Evolutionary conservation across 352 stramenopile species (phyloP).

Genomic region (Saprolegnia diclina): DNA sequence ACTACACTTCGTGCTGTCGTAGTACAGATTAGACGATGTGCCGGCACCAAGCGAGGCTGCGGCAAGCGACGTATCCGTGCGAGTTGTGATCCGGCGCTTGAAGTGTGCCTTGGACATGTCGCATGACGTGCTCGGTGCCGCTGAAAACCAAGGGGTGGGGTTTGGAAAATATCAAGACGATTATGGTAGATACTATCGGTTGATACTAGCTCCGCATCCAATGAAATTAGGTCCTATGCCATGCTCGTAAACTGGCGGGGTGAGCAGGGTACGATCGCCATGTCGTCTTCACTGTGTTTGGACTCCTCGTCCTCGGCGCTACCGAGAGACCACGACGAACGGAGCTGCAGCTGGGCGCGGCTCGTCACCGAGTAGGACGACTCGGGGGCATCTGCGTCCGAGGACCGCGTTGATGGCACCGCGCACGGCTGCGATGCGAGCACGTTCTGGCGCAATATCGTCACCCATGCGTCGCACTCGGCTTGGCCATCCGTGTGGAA

Average conservation of each 20-base stretch:
- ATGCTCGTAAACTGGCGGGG: constrained; percentile 1
- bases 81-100: no score
- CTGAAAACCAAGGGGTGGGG: no score
- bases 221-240: not conserved
- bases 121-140: no score
- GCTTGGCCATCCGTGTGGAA: not conserved
- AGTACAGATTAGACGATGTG: no score
- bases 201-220: no score
- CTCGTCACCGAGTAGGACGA: not conserved
- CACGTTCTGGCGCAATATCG: constrained; percentile 8
- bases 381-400: not conserved
- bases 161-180: no score
- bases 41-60: no score
- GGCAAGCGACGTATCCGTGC: no score
- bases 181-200: no score
- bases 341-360: not conserved
- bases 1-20: no score
- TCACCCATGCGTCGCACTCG: constrained; percentile 9
- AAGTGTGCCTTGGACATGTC: no score
- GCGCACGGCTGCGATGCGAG: not conserved
- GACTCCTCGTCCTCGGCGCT: not conserved
- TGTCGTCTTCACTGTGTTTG: not conserved
- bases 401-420: not conserved
- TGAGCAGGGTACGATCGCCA: not conserved
- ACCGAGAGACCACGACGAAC: not conserved